Base-by-base conservation (phyloP, 352 stramenopile species). In the Phytophthora cajani region DNA sequence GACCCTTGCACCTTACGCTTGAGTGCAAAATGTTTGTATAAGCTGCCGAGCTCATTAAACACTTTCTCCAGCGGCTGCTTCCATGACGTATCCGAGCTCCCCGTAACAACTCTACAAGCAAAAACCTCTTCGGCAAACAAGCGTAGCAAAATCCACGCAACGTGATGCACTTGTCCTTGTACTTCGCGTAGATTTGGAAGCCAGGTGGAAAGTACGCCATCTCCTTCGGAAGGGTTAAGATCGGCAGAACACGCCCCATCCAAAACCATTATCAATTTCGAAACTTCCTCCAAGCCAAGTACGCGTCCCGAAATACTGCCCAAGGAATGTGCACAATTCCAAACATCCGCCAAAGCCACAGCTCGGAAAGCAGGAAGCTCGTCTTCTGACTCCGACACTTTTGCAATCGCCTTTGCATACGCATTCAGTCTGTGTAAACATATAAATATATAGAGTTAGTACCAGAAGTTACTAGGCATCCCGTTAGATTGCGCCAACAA, bases 281-380 rank as follows among this genome's bases (percentile, higher is more conserved):
- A 58, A 21, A 55, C 57, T 62, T 21, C 47, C 25, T 72, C 61
- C 19, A 78, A 33, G 2, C 44, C 60, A 58, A 62, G 9, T 50
- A 75, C 33, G 36, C 66, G 71, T 14, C 42, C 66, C 8, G 71
- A 44, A 14, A 57, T 57, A 36, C 32, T 68, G 19, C 67, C 51
- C 49, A 78, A 47, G 1, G 71, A 71, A 61, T 78, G 56, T 21
- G 66, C 66, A 25, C 68, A 72, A 52, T 78, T 75, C 66, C 66
- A 74, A 51, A 75, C n/a, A 44, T 78, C 71, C n/a, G 71, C 71
- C 27, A 75, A 69, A 67, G 71, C 60, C 17, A 70, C 61, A 54
- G 46, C 51, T 47, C 49, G 67, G 25, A 72, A 64, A 51, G 36
- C 62, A 32, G 56, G 46, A 6, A 58, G 52, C 38, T 66, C 42